phyloP scores from a whole-genome alignment of 768 basidiomycete genomes.

The Tephrocybe sp. region DNA sequence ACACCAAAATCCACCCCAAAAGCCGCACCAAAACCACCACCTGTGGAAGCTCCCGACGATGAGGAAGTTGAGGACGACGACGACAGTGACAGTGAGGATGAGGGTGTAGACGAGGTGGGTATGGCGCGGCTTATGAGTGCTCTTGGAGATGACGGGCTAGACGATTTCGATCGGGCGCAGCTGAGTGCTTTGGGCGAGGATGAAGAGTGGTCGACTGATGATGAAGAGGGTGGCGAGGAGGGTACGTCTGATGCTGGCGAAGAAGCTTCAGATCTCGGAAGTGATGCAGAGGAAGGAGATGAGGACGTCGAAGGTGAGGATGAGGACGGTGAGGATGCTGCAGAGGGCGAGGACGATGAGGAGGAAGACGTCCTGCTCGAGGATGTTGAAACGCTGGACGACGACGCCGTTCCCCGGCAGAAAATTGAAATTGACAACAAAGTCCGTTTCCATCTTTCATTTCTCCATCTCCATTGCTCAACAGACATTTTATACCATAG shows the following conservation, averaged over 20 bases:
- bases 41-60: constrained; percentile 5
- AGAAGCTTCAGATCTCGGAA: constrained; percentile 29
- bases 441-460: constrained; percentile 38
- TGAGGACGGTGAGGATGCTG: constrained; percentile 55
- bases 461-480: not conserved
- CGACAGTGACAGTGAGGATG: constrained; percentile 32
- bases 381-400: constrained; percentile 71
- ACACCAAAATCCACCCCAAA: not conserved
- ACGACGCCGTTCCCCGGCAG: constrained; percentile 78
- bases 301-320: constrained; percentile 43
- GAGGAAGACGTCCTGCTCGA: constrained; percentile 62
- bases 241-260: constrained; percentile 35
- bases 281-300: constrained; percentile 34
- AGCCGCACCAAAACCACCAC: constrained; percentile 3
- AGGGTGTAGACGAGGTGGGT: constrained; percentile 56
- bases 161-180: constrained; percentile 63
- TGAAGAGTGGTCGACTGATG: constrained; percentile 10
- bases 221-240: constrained; percentile 20
- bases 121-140: constrained; percentile 55
- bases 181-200: constrained; percentile 41
- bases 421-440: constrained; percentile 84
- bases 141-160: constrained; percentile 63
- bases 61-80: constrained; percentile 18
- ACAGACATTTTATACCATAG: constrained; percentile 33
- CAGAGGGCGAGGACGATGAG: constrained; percentile 42